A percentile compares a stretch with the other conserved stretches of the same genome.
Conservation (phyloP, 306 rosid genomes). For the Echinosophora koreensis region DNA sequence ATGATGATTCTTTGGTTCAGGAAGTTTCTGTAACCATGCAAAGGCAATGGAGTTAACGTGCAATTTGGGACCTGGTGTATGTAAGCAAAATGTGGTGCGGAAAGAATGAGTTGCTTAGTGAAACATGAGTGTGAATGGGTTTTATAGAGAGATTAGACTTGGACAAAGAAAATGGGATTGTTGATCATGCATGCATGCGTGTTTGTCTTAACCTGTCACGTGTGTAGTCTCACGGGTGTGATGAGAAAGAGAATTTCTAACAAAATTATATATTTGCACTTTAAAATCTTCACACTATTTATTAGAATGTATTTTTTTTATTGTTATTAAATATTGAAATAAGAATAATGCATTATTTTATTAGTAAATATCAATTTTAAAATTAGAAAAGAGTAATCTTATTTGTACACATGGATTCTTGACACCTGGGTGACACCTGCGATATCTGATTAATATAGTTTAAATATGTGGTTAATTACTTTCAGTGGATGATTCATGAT, state of each 20-base stretch:
- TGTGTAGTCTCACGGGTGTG: conserved; percentile 58
- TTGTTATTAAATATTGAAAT: no score
- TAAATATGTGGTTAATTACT: no score
- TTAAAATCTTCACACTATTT: no score
- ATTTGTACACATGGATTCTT: no score
- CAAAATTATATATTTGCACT: no score
- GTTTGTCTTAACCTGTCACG: conserved; percentile 61
- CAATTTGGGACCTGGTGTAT: not conserved
- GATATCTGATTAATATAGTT: no score
- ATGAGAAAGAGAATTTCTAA: not conserved
- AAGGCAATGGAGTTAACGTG: conserved; percentile 40
- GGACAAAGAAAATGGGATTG: conserved; percentile 21
- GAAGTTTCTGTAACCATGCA: conserved; percentile 38
- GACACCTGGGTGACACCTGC: no score
- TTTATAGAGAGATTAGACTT: conserved; percentile 33
- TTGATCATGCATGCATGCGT: conserved; percentile 28
- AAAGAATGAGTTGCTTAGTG: conserved; percentile 33
- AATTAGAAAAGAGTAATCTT: no score
- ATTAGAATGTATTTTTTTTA: no score
- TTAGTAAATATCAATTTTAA: not conserved
- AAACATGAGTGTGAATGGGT: conserved; percentile 27
- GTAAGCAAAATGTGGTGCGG: conserved; percentile 35
- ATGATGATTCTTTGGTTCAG: not conserved
- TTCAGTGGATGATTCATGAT: no score
- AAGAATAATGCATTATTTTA: no score